Evolutionary conservation across 1,284 basidiomycete genomes (phyloP).

Genomic region (Tilletia caries): DNA sequence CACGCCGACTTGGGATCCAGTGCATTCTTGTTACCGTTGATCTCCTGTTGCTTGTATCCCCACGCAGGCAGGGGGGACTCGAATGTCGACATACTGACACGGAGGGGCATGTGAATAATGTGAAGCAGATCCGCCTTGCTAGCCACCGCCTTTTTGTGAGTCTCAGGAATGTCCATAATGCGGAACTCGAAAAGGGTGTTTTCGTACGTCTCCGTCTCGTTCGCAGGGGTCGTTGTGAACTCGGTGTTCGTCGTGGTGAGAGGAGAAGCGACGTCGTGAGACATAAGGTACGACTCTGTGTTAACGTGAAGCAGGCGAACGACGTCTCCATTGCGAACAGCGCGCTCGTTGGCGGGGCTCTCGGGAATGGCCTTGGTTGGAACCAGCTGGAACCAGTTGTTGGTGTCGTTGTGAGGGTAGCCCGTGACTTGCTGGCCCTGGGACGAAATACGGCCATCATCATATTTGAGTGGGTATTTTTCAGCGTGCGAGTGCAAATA

Average conservation of each 20-base stretch:
- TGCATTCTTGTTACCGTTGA: constrained; percentile 94
- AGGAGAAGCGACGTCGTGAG: constrained; percentile 96
- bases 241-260: constrained; percentile 98
- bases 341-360: constrained; percentile 74
- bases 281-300: constrained; percentile 78
- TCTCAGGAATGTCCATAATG: constrained; percentile 28
- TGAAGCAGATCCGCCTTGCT: constrained; percentile 31
- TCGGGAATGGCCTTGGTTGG: constrained; percentile 77
- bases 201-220: constrained; percentile 54
- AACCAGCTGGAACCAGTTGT: constrained; percentile 93
- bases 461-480: constrained; percentile 85
- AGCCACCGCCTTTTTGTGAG: constrained; percentile 31
- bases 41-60: constrained; percentile 94
- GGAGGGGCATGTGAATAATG: constrained; percentile 77
- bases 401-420: constrained; percentile 84
- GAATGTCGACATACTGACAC: constrained; percentile 92
- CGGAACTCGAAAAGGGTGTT: constrained; percentile 56
- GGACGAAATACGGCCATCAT: constrained; percentile 90
- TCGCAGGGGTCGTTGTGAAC: constrained; percentile 66
- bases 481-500: constrained; percentile 90
- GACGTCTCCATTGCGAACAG: constrained; percentile 81
- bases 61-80: constrained; percentile 78
- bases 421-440: constrained; percentile 99
- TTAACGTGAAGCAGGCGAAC: constrained; percentile 84
- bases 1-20: constrained; percentile 78